These are phyloP conservation scores for Chrysoporthe cubensis DNA, from an alignment of 2,329 filamentous ascomycete species.

Conservation along the genomic window DNA sequence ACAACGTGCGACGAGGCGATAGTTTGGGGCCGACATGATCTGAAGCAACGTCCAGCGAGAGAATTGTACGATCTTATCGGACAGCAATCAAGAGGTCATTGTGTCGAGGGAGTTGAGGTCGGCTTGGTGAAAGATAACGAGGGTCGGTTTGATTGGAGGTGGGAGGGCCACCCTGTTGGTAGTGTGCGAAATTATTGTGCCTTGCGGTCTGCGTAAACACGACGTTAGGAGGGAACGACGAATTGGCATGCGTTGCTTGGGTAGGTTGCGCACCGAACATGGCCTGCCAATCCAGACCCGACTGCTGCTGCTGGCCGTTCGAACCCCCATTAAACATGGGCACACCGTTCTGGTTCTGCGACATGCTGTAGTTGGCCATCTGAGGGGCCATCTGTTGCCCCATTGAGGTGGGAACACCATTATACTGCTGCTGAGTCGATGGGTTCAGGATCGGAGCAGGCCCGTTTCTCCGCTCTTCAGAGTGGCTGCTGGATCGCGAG, in stretches of 20 bases:
- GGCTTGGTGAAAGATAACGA: conserved; percentile 50
- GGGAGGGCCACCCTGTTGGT: conserved; percentile 51
- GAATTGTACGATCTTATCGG: conserved; percentile 60
- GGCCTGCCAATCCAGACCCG: conserved; percentile 74
- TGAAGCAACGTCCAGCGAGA: conserved; percentile 56
- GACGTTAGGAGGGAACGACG: conserved; percentile 67
- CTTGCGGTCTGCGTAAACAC: conserved; percentile 71
- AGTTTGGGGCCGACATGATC: conserved; percentile 38
- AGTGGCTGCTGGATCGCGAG: conserved; percentile 63
- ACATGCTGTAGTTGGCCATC: conserved; percentile 67
- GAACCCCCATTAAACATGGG: conserved; percentile 62
- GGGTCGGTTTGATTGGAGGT: conserved; percentile 49
- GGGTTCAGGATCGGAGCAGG: conserved; percentile 55
- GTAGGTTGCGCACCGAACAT: conserved; percentile 75
- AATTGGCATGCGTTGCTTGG: conserved; percentile 54
- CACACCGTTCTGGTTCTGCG: conserved; percentile 65
- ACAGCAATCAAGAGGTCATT: conserved; percentile 58
- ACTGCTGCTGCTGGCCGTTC: conserved; percentile 62
- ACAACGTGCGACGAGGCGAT: neutral
- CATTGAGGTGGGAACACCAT: conserved; percentile 64
- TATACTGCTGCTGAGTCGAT: conserved; percentile 57
- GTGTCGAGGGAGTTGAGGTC: conserved; percentile 50
- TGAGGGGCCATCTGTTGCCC: conserved; percentile 63
- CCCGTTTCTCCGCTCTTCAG: conserved; percentile 62
- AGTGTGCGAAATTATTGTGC: conserved; percentile 56